Evolutionary conservation across 2,329 filamentous ascomycete genomes (phyloP), one percentile per base, ranked within the genome.

Genomic region (Pestalotiopsis sp.): DNA sequence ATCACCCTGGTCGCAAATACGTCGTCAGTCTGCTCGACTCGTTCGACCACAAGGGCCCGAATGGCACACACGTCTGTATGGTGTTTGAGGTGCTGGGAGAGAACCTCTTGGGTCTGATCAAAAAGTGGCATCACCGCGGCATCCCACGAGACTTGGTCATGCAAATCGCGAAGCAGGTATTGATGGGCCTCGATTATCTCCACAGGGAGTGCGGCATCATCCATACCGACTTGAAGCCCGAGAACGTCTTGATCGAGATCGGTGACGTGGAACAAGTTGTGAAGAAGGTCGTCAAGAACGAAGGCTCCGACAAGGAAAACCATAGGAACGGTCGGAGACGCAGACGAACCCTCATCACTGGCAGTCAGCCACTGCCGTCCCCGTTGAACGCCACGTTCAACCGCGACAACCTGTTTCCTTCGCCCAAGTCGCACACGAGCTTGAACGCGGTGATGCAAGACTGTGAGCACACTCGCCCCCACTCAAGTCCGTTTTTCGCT

Each of bases 171-270:
- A 98, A 98, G 82, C 96, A 99, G 83, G 96, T 98, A 11, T 87
- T 99, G 62, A 89, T 99, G 36, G 96, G 96, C 56, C 86, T 99
- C 72, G 96, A 99, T 81, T 98, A 98, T 79, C 88, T 99, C 52
- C 96, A 99, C 80, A 91, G 96, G 75, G 95, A 99, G 83, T 99
- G 96, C 82, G 96, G 96, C 78, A 98, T 99, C 83, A 98, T 99
- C 77, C 96, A 99, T 82, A 98, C 96, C 70, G 95, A 98, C 79
- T 84, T 98, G 74, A 98, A 99, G 82, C 96, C 96, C 62, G 96
- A 99, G 80, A 99, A 99, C 78, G 96, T 99, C 40, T 86, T 99
- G 73, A 98, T 99, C 79, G 96, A 99, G 83, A 98, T 99, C 77
- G 96, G 96, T 73, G 96, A 99, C 75, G 96, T 99, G 64, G 96